Evolutionary conservation across 2,329 filamentous ascomycete genomes (phyloP), one percentile per base, ranked within the genome.

Genomic region (Colletotrichum incanum): DNA sequence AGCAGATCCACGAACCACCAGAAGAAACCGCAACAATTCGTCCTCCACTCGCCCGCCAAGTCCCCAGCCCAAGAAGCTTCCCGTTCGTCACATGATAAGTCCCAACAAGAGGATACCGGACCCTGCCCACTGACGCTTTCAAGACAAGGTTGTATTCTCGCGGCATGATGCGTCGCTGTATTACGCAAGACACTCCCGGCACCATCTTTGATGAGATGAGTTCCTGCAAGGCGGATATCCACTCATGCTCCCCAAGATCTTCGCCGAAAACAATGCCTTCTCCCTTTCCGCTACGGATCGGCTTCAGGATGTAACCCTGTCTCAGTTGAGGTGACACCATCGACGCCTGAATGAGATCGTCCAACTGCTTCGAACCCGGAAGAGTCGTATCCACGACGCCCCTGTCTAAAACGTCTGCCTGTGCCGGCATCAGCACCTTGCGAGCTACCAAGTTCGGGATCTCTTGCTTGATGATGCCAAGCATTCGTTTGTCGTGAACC

Each of bases 401-500:
- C 2, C 65, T 64, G 31, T 77, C 70, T 11, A 83, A 73, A 11
- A 64, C 65, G 3, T 65, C 47, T 1, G 75, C 80, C 67, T 84
- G 80, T 0, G 16, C 61, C 1, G 69, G 18, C 0, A 77, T 81
- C 6, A 84, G 63, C 1, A 79, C 77, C 1, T 67, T 26, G 1
- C 76, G 75, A 1, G 41, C 67, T 4, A 80, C 69, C 7, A 85
- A 65, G 0, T 54, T n/a, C 5, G 73, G 64, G 0, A 82, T 67
- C 65, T 85, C 82, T 60, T 82, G 79, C 43, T 74, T 78, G 5
- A 85, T 72, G 14, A 85, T 78, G 11, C 82, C 82, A 0, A 85
- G 74, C 80, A 85, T 83, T 3, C 83, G 80, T 71, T 85, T 85
- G 73, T 85, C 83, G 67, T 85, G 83, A 0, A 82, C 79, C 1